Evolutionary conservation across 139 green algal species (phyloP), one percentile per base, ranked within the genome.

Genomic region (Ettlia oleoabundans): DNA sequence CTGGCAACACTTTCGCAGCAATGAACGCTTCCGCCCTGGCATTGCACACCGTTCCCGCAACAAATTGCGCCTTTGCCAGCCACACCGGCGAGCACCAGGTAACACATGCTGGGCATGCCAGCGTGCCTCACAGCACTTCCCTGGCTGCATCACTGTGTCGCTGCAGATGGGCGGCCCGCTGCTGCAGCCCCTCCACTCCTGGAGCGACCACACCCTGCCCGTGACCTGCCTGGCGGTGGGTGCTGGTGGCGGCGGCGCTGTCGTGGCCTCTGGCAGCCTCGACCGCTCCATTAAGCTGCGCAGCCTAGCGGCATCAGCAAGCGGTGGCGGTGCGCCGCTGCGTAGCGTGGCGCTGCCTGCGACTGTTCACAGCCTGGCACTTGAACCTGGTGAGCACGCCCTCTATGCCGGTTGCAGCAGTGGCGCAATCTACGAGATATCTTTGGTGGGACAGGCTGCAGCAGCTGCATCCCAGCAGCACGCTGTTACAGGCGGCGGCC

Each of bases 181-280:
- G 32, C 84, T 84, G 43, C 69, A 83, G 74, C 86, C 92, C 2
- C 89, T 95, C 64, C 87, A 94, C 77, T 90, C 91, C 13, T 97
- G 93, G 93, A 93, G 90, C 0, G 92, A 96, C 35, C 96, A 98
- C 85, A 96, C 94, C 0, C 88, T 98, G 24, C 90, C 92, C 0
- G 85, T 98, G 1, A 97, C 93, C 3, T 83, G 68, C 35, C 64
- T 98, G 38, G 66, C 71, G 30, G 58, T 89, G 3, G 88, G 93
- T 18, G 76, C 73, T 1, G 92, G 90, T 0, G 92, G 88, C 37
- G 78, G 68, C 30, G 88, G 81, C 33, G 86, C 88, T 7, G 43
- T 97, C 2, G 77, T 96, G 3, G 89, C 89, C 3, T 94, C 90
- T 5, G 87, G 76, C 19, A 95, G 90, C 9, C 76, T 94, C 21